Conservation (phyloP, 805 yeast genomes). For the Jamesozyma hellenica region DNA sequence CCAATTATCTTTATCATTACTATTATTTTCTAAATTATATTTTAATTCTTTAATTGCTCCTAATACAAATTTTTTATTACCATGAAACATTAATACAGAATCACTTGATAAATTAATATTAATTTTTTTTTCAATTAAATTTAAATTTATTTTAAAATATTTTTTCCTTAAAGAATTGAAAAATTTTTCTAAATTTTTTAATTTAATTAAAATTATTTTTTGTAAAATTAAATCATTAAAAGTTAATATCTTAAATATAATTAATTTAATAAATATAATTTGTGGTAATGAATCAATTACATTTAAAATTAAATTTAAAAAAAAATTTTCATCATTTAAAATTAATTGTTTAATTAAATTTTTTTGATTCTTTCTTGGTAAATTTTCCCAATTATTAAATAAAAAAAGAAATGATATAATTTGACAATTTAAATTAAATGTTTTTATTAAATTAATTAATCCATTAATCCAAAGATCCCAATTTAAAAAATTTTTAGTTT, state of each 20-base stretch:
- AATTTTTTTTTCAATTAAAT: not conserved
- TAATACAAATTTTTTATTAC: conserved; percentile 18
- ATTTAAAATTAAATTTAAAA: conserved; percentile 13
- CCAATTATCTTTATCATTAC: conserved; percentile 2
- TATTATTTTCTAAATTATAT: not conserved
- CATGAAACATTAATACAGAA: conserved; percentile 14
- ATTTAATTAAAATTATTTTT: not conserved
- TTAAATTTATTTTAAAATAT: not conserved
- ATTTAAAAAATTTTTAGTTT: conserved; percentile 9
- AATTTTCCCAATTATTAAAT: conserved; percentile 23
- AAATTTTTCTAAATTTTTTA: not conserved
- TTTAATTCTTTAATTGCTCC: not conserved
- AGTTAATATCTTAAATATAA: conserved; percentile 11
- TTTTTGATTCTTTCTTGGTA: conserved; percentile 10
- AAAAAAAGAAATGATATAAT: conserved; percentile 15
- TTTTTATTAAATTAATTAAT: conserved; percentile 17
- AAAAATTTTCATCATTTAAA: conserved; percentile 4
- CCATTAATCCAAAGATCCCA: conserved; percentile 25
- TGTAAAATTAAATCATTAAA: not conserved
- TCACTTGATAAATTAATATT: not conserved
- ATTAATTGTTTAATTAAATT: conserved; percentile 4
- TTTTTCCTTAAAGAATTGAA: not conserved
- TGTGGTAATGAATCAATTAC: conserved; percentile 9
- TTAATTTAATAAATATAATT: conserved; percentile 11
- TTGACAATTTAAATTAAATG: conserved; percentile 20